Evolutionary conservation across 768 basidiomycete species (phyloP).

Genomic region (Russula foetens): DNA sequence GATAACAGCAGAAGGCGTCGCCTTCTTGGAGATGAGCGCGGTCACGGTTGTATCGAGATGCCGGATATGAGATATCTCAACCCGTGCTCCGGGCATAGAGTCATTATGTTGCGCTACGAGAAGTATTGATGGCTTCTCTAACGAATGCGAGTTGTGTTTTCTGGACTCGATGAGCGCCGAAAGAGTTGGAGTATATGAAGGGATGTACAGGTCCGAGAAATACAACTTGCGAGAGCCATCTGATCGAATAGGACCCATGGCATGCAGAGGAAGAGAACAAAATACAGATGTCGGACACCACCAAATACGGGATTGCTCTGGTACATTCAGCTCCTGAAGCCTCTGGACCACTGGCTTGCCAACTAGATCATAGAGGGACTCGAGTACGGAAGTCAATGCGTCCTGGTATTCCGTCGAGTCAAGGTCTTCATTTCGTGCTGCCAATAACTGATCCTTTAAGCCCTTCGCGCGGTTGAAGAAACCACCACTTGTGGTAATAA

Average conservation of each 20-base stretch:
- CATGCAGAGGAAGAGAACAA: not conserved
- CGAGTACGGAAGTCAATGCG: not conserved
- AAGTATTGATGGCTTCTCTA: not conserved
- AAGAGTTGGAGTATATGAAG: not conserved
- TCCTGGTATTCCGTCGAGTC: not conserved
- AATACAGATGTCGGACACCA: not conserved
- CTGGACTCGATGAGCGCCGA: not conserved
- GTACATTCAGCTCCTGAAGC: not conserved
- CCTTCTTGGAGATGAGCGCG: not conserved
- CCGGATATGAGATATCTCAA: not conserved
- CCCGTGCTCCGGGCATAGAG: not conserved
- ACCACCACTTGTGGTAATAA: not conserved
- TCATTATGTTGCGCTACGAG: not conserved
- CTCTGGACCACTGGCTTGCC: not conserved
- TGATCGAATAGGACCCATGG: not conserved
- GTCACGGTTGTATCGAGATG: not conserved
- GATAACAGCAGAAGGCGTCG: not conserved
- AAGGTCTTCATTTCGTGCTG: not conserved
- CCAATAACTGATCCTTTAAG: not conserved
- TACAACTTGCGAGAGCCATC: not conserved
- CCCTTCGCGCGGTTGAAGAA: not conserved
- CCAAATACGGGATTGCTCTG: not conserved
- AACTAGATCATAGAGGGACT: not conserved
- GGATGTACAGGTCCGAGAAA: not conserved
- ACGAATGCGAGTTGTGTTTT: not conserved